Evolutionary conservation across 768 basidiomycete species (phyloP).

Genomic region (Cystobasidium onofrii): DNA sequence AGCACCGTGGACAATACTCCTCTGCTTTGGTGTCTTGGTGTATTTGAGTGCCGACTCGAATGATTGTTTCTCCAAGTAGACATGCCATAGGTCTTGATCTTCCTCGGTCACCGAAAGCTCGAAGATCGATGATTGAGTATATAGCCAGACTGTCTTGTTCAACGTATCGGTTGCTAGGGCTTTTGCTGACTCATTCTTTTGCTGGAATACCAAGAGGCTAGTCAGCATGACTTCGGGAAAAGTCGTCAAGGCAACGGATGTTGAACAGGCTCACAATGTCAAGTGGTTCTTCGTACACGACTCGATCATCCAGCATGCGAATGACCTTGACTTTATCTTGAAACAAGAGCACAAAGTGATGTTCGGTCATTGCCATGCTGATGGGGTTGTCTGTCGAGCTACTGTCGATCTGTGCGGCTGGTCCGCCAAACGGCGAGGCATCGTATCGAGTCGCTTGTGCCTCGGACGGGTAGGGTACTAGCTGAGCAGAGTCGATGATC

Average conservation of each 20-base stretch:
- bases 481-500: slow-evolving; percentile 65
- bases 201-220: too few relatives aligned
- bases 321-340: slow-evolving; percentile 67
- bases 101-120: slow-evolving; percentile 80
- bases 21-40: slow-evolving; percentile 65
- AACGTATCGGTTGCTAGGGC: slow-evolving; percentile 77
- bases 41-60: slow-evolving; percentile 72
- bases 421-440: slow-evolving; percentile 44
- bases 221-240: too few relatives aligned
- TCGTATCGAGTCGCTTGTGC: not conserved
- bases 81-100: slow-evolving; percentile 87
- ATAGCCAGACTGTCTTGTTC: slow-evolving; percentile 86
- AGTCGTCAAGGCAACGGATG: too few relatives aligned
- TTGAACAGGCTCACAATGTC: slow-evolving; percentile 53
- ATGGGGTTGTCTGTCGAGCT: slow-evolving; percentile 53
- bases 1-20: slow-evolving; percentile 70
- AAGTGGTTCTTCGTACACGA: slow-evolving; percentile 62
- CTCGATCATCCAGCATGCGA: slow-evolving; percentile 67
- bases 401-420: slow-evolving; percentile 36
- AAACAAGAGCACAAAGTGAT: slow-evolving; percentile 82
- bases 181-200: slow-evolving; percentile 38
- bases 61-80: slow-evolving; percentile 68
- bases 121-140: slow-evolving; percentile 76
- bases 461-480: slow-evolving; percentile 62
- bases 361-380: slow-evolving; percentile 78